Conservation (phyloP, 176 grass and related monocot genomes). For the Alloteropsis semialata region DNA sequence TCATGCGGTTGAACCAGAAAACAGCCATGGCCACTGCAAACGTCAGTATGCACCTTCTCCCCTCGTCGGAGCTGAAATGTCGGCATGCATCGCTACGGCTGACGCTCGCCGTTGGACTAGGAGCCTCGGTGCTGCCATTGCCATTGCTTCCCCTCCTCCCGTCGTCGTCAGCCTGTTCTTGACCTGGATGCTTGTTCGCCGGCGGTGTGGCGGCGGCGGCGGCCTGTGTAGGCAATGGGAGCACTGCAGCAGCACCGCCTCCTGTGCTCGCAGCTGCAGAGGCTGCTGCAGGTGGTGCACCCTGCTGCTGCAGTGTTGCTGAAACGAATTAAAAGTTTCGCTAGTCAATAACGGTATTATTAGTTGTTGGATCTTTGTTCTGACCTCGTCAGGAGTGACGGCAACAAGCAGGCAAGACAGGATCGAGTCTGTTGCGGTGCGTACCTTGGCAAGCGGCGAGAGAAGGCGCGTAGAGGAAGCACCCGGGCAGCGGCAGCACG, state of each 20-base stretch:
- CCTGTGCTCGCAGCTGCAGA: background rate
- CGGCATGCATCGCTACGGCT: slow-evolving; percentile 11
- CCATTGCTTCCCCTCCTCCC: background rate
- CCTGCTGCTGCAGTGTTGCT: slow-evolving; percentile 17
- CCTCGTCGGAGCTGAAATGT: background rate
- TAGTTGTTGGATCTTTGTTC: no score
- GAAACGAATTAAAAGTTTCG: background rate
- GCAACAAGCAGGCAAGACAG: background rate
- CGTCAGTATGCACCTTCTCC: background rate
- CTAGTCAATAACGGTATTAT: background rate
- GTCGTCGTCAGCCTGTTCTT: background rate
- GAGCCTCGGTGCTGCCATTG: background rate
- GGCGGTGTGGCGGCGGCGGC: background rate
- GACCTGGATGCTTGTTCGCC: background rate
- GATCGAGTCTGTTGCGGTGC: background rate
- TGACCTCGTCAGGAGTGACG: background rate
- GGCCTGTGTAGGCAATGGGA: background rate
- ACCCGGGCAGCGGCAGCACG: slow-evolving; percentile 31
- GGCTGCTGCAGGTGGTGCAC: background rate
- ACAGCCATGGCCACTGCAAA: background rate
- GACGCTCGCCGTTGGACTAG: background rate
- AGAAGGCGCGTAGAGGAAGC: slow-evolving; percentile 29
- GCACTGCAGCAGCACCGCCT: background rate
- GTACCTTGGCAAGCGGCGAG: slow-evolving; percentile 28
- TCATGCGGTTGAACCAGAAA: background rate